Evolutionary conservation across 2,329 filamentous ascomycete species (phyloP).

Genomic region (Albifimbria verrucaria): DNA sequence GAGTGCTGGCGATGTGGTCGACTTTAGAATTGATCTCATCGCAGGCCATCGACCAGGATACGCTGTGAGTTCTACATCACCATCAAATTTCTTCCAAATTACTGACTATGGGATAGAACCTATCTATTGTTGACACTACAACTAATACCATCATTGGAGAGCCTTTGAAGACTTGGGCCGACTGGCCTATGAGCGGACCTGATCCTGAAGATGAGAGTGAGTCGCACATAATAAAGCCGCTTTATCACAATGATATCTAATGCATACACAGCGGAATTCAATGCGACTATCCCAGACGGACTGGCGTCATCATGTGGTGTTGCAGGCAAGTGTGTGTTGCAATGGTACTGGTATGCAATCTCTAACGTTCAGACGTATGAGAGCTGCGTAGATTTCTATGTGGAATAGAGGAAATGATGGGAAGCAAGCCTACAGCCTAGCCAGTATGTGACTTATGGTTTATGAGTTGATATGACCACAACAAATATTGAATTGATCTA

Average conservation of each 20-base stretch:
- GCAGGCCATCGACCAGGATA: neutral
- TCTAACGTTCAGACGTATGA: slow-evolving; percentile 34
- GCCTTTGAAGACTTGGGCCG: neutral
- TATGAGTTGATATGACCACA: too few relatives aligned
- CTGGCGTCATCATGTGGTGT: slow-evolving; percentile 23
- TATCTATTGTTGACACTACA: neutral
- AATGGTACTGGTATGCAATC: slow-evolving; percentile 44
- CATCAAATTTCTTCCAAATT: neutral
- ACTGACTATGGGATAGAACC: neutral
- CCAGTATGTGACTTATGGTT: too few relatives aligned
- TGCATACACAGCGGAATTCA: slow-evolving; percentile 24
- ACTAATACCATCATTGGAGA: neutral
- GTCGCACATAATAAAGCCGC: neutral
- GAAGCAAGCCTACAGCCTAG: too few relatives aligned
- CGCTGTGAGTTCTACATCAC: neutral
- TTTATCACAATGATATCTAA: neutral
- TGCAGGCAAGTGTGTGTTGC: slow-evolving; percentile 33
- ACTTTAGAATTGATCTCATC: neutral
- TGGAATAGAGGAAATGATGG: neutral
- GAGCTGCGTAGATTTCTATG: slow-evolving; percentile 34
- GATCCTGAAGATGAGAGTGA: slow-evolving; percentile 4
- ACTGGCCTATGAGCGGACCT: neutral
- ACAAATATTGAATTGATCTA: too few relatives aligned
- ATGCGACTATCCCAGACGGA: slow-evolving; percentile 32
- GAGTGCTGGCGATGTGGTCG: neutral